phyloP scores from a whole-genome alignment of 768 basidiomycete species.

The Lactifluus hygrophoroides region DNA sequence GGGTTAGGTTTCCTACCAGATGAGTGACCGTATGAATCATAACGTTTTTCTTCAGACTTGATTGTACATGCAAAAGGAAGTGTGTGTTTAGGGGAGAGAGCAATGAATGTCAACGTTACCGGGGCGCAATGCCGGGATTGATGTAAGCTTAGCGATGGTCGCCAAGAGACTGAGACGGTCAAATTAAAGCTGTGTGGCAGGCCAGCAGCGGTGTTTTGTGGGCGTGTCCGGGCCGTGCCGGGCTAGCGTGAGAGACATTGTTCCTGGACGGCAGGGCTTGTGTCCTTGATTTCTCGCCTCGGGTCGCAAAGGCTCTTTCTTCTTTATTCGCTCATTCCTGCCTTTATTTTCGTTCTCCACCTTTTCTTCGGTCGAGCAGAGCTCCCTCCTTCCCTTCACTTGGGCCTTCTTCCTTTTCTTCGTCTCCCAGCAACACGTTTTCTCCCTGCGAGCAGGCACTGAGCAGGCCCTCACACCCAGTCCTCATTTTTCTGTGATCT shows the following conservation, averaged over 20 bases:
- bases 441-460: constrained; percentile 4
- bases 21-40: background rate
- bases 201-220: background rate
- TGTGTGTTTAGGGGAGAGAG: background rate
- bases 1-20: background rate
- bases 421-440: constrained; percentile 3
- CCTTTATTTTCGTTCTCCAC: background rate
- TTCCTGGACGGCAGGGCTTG: no score
- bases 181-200: background rate
- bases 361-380: constrained; percentile 15
- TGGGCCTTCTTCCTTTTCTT: constrained; percentile 3
- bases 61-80: background rate
- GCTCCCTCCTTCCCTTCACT: constrained; percentile 4
- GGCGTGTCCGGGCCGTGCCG: background rate
- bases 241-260: background rate
- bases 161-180: constrained; percentile 17
- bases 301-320: background rate
- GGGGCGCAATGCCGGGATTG: background rate
- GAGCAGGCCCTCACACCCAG: constrained; percentile 18
- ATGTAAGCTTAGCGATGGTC: constrained; percentile 6
- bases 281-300: no score
- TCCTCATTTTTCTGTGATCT: background rate
- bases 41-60: background rate
- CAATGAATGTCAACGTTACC: background rate
- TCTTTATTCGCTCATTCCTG: background rate